Base-by-base conservation (phyloP, 768 basidiomycete genomes). In the Tulasnella sp. region DNA sequence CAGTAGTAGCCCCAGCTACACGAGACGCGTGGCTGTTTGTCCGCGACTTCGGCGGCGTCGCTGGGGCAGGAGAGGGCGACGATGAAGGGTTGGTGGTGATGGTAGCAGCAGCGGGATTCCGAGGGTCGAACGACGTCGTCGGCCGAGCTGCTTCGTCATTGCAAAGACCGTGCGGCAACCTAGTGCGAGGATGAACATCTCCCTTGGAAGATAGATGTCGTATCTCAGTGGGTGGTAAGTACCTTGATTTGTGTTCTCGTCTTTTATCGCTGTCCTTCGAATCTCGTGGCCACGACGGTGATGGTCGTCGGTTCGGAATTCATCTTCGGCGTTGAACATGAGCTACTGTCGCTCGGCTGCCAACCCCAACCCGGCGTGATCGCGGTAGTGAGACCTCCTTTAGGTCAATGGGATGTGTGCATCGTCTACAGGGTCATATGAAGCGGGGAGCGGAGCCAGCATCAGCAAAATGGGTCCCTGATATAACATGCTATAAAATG, bases 361-460 rank as follows among this genome's bases (percentile, higher is more conserved):
- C 31, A 72, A 71, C n/a, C n/a, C n/a, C n/a, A n/a, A n/a, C n/a
- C n/a, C n/a, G n/a, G n/a, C n/a, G n/a, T n/a, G n/a, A n/a, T n/a
- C n/a, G 31, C 24, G 40, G 24, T 38, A 19, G 36, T 24, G 39
- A 27, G 78, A 42, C 19, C 71, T 27, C 39, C 72, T 72, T 34
- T 79, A 44, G n/a, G 72, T 31, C 6, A 79, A 18, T 10, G 71
- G 72, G 16, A 79, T 79, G n/a, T 71, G 44, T 40, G 52, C 76
- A 34, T 77, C 76, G 76, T 46, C 42, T 7, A 36, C 44, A 34
- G 74, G 74, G 27, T 82, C 83, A 78, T 86, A 87, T 74, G 85
- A 84, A 52, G 82, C 80, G 31, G 83, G 81, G 72, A 82, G 84
- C n/a, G 88, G 87, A 80, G 92, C 91, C 0, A 92, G n/a, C n/a